Evolutionary conservation across 1,284 basidiomycete species (phyloP).

Genomic region (Cystobasidium sp.): DNA sequence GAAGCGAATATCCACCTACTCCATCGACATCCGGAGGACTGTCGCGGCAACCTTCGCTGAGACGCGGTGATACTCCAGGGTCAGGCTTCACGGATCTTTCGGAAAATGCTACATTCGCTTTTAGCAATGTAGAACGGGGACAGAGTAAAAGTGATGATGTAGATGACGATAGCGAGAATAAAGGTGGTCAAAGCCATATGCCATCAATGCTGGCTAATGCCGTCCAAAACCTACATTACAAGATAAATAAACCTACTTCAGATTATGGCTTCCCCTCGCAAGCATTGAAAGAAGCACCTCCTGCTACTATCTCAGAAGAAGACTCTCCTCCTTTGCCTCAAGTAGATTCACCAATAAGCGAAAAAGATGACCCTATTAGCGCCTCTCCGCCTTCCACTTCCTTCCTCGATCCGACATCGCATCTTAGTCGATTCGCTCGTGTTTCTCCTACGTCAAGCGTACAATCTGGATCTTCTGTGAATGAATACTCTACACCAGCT

Average conservation of each 20-base stretch:
- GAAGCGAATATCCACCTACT: slow-evolving; percentile 18
- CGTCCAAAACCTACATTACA: slow-evolving; percentile 7
- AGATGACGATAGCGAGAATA: not conserved
- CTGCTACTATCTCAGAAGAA: slow-evolving; percentile 3
- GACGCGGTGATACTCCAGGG: too few species aligned
- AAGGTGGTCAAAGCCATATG: slow-evolving; percentile 9
- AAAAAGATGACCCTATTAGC: not conserved
- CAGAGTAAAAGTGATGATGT: slow-evolving; percentile 8
- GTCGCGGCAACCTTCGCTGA: too few species aligned
- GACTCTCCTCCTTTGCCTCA: not conserved
- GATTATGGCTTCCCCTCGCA: slow-evolving; percentile 13
- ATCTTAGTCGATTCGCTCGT: not conserved
- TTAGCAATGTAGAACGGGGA: too few species aligned
- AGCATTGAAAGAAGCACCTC: not conserved
- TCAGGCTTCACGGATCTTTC: too few species aligned
- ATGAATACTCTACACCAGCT: slow-evolving; percentile 32
- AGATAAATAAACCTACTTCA: not conserved
- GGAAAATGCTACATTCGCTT: too few species aligned
- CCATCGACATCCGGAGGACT: not conserved
- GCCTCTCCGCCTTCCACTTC: slow-evolving; percentile 21
- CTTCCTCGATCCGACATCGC: slow-evolving; percentile 14
- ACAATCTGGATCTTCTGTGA: slow-evolving; percentile 19
- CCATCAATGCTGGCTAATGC: slow-evolving; percentile 18
- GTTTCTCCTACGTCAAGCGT: not conserved
- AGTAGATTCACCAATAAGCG: slow-evolving; percentile 16